Conservation (phyloP, 139 green algal genomes). For the Chlamydomonas urium region DNA sequence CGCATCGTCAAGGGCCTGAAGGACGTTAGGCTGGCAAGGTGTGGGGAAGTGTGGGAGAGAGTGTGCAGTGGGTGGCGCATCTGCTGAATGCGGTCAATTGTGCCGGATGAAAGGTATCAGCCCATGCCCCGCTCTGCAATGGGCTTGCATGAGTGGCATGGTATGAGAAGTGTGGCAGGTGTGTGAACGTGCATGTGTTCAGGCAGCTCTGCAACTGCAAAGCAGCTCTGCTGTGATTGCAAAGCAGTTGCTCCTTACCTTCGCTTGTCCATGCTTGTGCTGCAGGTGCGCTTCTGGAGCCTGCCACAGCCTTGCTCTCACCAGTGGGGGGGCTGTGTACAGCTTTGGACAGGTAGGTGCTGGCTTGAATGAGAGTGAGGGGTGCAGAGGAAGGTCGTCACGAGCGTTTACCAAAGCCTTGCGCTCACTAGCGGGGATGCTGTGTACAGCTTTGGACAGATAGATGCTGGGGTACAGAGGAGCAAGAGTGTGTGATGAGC, state of each 20-base stretch:
- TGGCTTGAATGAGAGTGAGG: not conserved
- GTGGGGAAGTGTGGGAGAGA: too few species aligned
- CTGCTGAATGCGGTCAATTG: too few species aligned
- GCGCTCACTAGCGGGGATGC: constrained; percentile 2
- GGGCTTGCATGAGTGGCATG: too few species aligned
- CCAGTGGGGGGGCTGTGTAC: constrained; percentile 4
- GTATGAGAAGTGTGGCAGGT: too few species aligned
- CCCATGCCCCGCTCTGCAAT: too few species aligned
- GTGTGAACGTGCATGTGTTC: too few species aligned
- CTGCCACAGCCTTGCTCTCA: constrained; percentile 8
- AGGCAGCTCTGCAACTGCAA: too few species aligned
- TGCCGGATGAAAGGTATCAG: too few species aligned
- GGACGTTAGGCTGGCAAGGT: too few species aligned
- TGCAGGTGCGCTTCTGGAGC: constrained; percentile 13
- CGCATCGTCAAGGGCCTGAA: constrained; percentile 4
- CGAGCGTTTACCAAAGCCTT: constrained; percentile 11
- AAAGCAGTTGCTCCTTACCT: not conserved
- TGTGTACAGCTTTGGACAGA: constrained; percentile 9
- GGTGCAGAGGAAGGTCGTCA: too few species aligned
- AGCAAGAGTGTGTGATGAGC: not conserved
- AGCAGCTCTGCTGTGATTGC: not conserved
- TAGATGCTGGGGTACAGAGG: not conserved
- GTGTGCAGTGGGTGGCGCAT: too few species aligned
- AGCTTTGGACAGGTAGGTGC: constrained; percentile 3
- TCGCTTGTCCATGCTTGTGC: not conserved